Percentiles rank a stretch among this genome's conserved stretches.
phyloP scores from a whole-genome alignment of 352 stramenopile species.

The Phytopythium boreale region DNA sequence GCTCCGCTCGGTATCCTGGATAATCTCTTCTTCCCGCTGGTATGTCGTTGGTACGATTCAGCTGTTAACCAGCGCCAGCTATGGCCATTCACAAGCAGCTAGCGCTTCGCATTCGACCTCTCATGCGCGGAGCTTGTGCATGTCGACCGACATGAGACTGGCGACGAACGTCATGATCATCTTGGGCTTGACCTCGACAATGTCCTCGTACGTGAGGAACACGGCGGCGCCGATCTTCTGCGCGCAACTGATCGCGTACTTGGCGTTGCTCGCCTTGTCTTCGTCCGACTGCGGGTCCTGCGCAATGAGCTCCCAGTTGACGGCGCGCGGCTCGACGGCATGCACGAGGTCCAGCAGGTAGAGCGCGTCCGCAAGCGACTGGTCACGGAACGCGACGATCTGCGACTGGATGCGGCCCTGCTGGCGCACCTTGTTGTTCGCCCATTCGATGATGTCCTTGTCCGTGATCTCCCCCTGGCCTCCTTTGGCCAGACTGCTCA shows the following conservation, averaged over 20 bases:
- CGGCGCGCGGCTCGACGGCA: slow-evolving; percentile 78
- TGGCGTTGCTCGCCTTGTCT: slow-evolving; percentile 88
- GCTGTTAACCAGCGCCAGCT: too few relatives aligned
- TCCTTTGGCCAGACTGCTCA: slow-evolving; percentile 54
- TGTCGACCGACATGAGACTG: slow-evolving; percentile 81
- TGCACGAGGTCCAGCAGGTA: slow-evolving; percentile 89
- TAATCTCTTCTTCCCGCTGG: too few relatives aligned
- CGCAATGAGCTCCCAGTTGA: slow-evolving; percentile 90
- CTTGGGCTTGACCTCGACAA: slow-evolving; percentile 92
- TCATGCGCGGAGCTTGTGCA: slow-evolving; percentile 34
- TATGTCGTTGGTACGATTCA: too few relatives aligned
- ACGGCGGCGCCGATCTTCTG: slow-evolving; percentile 91
- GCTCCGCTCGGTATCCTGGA: too few relatives aligned
- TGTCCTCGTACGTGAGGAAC: slow-evolving; percentile 94
- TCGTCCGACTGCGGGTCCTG: slow-evolving; percentile 55
- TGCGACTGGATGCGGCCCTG: slow-evolving; percentile 61
- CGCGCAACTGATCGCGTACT: slow-evolving; percentile 92
- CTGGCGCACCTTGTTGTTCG: slow-evolving; percentile 78
- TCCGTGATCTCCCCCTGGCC: slow-evolving; percentile 62
- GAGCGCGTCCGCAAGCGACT: slow-evolving; percentile 62
- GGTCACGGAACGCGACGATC: slow-evolving; percentile 87
- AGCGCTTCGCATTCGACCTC: background rate
- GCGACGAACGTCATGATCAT: slow-evolving; percentile 92
- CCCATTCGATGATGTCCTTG: slow-evolving; percentile 82
- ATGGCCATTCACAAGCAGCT: too few relatives aligned